These are phyloP conservation scores for Wallacemonas sp. DNA, from an alignment of 208 protist genomes.

Conservation along the genomic window DNA sequence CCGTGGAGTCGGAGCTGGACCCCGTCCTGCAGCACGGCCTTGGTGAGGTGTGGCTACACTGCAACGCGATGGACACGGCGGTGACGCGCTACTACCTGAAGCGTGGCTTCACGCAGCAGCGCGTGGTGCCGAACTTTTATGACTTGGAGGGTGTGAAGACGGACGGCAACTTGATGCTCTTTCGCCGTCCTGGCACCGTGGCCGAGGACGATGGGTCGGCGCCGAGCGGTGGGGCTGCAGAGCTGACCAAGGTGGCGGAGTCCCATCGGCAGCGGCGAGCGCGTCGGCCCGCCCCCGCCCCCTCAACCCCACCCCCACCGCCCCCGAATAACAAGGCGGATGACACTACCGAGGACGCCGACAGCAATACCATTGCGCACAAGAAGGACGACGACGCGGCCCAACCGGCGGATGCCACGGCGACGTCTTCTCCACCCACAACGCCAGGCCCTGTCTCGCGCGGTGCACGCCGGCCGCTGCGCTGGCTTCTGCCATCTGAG, in stretches of 20 bases:
- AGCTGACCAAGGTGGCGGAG: neutral
- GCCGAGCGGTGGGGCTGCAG: too few species aligned
- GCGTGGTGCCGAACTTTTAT: constrained; percentile 53
- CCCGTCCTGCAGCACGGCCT: constrained; percentile 52
- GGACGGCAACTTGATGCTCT: constrained; percentile 36
- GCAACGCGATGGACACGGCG: constrained; percentile 42
- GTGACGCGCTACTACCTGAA: constrained; percentile 56
- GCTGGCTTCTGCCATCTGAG: constrained; percentile 31
- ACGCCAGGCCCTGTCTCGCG: neutral
- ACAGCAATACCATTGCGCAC: neutral
- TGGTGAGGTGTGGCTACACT: constrained; percentile 79
- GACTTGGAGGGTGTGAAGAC: constrained; percentile 32
- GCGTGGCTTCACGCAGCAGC: constrained; percentile 49
- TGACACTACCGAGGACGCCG: neutral
- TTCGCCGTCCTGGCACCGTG: constrained; percentile 4
- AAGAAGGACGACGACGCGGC: constrained; percentile 17
- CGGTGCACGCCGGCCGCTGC: neutral
- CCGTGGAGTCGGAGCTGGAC: neutral
- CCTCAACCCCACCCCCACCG: neutral
- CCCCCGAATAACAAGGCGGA: neutral
- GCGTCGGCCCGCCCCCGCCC: neutral
- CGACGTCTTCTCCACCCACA: neutral
- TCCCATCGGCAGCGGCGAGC: neutral
- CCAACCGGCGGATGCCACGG: neutral
- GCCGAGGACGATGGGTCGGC: too few species aligned